Evolutionary conservation across 768 basidiomycete genomes (phyloP), one percentile per base, ranked within the genome.

Genomic region (Termitomyces sp.): DNA sequence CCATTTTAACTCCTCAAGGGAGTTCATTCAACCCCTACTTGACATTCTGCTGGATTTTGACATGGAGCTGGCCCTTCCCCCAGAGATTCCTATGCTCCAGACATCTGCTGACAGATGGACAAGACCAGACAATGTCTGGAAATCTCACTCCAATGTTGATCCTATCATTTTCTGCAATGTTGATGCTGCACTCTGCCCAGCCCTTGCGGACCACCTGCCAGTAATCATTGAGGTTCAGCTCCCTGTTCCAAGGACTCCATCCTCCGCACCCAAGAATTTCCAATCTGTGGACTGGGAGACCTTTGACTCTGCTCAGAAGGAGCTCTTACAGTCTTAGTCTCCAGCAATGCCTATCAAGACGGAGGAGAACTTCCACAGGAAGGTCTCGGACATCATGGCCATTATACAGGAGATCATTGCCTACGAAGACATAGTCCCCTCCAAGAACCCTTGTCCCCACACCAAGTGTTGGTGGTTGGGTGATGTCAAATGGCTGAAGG

Each of bases 61-160:
- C 27, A 54, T 54, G 53, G 46, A 48, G 20, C 23, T 54, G 3
- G 42, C 44, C 1, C 43, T 44, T 0, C 52, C 51, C 1, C 31
- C 41, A 3, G 42, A 5, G 7, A 5, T 3, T 2, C 52, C 15
- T 27, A 54, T 39, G 2, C 31, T 49, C 16, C 47, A 29, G 13
- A 39, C 31, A 3, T 3, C 29, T 25, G 31, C 10, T 23, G 18
- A 44, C 23, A 3, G 33, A 27, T 55, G 53, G 53, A 55, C 46
- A 0, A 20, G 53, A 2, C 46, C 53, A 0, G 53, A 55, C 39
- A 55, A 55, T 31, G 53, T 55, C 20, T 55, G 53, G 53, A 23
- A 5, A 39, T 15, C 47, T 1, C 39, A 49, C 12, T 11, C 7
- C 16, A 20, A 6, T 18, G 7, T 13, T 4, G 32, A 50, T 20